Evolutionary conservation across 352 stramenopile genomes (phyloP).

Genomic region (Globisporangium ultimum): DNA sequence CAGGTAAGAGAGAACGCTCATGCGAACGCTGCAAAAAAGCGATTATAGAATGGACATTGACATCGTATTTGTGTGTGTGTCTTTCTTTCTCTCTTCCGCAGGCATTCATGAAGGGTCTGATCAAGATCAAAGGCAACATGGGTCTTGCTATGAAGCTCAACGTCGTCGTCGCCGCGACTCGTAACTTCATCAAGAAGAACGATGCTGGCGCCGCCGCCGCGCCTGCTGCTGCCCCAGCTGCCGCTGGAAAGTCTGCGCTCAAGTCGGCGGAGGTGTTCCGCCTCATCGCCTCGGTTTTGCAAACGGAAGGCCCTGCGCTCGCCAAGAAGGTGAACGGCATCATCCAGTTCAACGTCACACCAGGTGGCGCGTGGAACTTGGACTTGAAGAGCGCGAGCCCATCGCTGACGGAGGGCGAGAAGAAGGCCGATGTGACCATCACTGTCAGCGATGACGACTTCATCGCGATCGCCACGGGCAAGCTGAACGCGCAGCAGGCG

Average conservation of each 20-base stretch:
- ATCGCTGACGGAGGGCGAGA: constrained; percentile 50
- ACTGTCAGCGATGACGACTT: constrained; percentile 77
- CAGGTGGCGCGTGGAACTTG: constrained; percentile 72
- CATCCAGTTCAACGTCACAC: constrained; percentile 77
- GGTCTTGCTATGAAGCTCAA: constrained; percentile 93
- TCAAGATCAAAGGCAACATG: constrained; percentile 96
- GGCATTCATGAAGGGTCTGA: constrained; percentile 93
- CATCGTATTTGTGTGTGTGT: neutral
- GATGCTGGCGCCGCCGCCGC: constrained; percentile 18
- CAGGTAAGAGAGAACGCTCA: constrained; percentile 26
- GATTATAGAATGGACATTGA: no score
- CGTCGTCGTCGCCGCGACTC: constrained; percentile 81
- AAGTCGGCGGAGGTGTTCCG: constrained; percentile 75
- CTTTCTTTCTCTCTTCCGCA: neutral
- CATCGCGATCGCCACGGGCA: constrained; percentile 74
- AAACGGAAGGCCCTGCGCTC: constrained; percentile 48
- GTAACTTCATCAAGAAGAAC: constrained; percentile 78
- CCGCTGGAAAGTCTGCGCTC: constrained; percentile 22
- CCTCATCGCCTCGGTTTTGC: constrained; percentile 55
- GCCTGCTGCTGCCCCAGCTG: constrained; percentile 17
- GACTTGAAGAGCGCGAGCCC: constrained; percentile 69
- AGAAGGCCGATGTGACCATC: constrained; percentile 79
- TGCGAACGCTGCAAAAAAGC: neutral
- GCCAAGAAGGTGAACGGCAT: constrained; percentile 79
- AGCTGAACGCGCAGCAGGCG: constrained; percentile 91